Percentiles rank a stretch among this genome's conserved stretches.
These are phyloP conservation scores for Fusarium sp. DNA, from an alignment of 2,329 filamentous ascomycete genomes.

Conservation along the genomic window DNA sequence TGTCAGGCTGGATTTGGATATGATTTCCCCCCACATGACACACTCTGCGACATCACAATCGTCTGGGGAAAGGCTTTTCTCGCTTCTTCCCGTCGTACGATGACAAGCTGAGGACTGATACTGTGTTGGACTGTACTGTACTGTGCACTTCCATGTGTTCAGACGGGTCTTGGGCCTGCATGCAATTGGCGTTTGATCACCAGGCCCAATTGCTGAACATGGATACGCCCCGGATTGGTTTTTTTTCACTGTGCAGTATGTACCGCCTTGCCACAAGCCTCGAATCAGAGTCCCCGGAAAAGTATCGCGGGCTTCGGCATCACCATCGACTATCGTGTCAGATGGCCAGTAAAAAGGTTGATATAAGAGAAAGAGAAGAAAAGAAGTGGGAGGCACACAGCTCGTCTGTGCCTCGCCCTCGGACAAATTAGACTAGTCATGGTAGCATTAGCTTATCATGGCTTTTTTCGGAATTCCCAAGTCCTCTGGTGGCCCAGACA, in stretches of 20 bases:
- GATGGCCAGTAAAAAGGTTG: constrained; percentile 36
- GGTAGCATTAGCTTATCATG: constrained; percentile 39
- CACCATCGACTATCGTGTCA: constrained; percentile 38
- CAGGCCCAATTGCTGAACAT: constrained; percentile 20
- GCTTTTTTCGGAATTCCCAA: constrained; percentile 19
- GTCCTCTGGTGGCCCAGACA: constrained; percentile 3
- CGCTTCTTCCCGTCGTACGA: constrained; percentile 45
- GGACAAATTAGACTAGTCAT: constrained; percentile 34
- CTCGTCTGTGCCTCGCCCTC: constrained; percentile 34
- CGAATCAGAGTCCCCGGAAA: constrained; percentile 38
- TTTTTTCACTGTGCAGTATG: background rate
- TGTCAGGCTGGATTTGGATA: constrained; percentile 27
- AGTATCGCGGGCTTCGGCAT: constrained; percentile 35
- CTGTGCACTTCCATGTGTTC: background rate
- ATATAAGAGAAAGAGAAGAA: constrained; percentile 15
- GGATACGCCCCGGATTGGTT: constrained; percentile 14
- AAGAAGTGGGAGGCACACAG: constrained; percentile 29
- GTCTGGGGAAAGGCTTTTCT: constrained; percentile 33
- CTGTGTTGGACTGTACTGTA: background rate
- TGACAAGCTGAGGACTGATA: constrained; percentile 18
- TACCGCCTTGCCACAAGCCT: constrained; percentile 23
- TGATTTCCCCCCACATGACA: constrained; percentile 44
- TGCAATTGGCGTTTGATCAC: constrained; percentile 28
- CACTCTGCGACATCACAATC: constrained; percentile 29
- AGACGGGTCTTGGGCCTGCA: background rate